phyloP scores from a whole-genome alignment of 192 early-diverging fungal genomes.

The Helicostylum pulchrum region DNA sequence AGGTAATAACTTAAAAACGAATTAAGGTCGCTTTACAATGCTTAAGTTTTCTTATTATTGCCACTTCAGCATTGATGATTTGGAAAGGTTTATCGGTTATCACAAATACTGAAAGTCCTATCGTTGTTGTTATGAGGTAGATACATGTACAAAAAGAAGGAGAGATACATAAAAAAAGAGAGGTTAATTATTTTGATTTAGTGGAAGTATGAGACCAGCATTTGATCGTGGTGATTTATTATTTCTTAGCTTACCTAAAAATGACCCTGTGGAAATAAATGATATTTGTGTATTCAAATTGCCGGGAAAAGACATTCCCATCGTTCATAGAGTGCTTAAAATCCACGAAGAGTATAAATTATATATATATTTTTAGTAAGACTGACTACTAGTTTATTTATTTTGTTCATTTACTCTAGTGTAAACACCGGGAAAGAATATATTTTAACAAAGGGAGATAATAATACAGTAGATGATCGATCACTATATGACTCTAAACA shows the following conservation, averaged over 20 bases:
- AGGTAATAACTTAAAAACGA: not conserved
- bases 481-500: constrained; percentile 80
- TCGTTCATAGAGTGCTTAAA: constrained; percentile 94
- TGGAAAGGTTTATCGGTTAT: constrained; percentile 89
- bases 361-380: no score
- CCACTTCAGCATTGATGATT: constrained; percentile 91
- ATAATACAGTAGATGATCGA: constrained; percentile 89
- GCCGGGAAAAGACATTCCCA: constrained; percentile 83
- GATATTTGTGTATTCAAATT: constrained; percentile 96
- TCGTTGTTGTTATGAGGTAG: constrained; percentile 91
- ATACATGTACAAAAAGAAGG: not conserved
- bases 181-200: constrained; percentile 13
- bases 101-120: constrained; percentile 91
- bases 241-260: constrained; percentile 70
- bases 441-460: constrained; percentile 96
- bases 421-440: constrained; percentile 68
- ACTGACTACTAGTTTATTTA: no score
- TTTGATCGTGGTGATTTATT: constrained; percentile 92
- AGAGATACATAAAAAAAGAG: not conserved
- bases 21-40: constrained; percentile 57
- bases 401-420: constrained; percentile 18
- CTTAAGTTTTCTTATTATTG: constrained; percentile 85
- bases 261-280: constrained; percentile 74
- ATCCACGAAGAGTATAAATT: constrained; percentile 74
- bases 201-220: constrained; percentile 97